Base-by-base conservation (phyloP, 2,329 filamentous ascomycete genomes). In the Claviceps sorghi region DNA sequence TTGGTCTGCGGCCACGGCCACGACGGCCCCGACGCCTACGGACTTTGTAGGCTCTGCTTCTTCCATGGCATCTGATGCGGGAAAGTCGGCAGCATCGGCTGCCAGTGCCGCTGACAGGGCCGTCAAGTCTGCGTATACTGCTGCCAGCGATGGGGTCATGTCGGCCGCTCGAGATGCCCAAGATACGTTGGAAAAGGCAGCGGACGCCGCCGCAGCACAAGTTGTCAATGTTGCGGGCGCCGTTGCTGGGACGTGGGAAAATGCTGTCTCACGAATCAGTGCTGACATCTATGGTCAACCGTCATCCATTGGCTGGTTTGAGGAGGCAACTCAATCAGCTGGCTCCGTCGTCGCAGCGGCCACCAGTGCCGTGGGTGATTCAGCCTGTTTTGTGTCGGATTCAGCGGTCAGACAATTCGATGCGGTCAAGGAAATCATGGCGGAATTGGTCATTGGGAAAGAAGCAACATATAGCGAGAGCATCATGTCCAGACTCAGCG, bases 401-500 rank as follows among this genome's bases (percentile, higher is more conserved):
- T 75, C 75, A 42, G 79, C 79, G 0, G 71, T 72, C 6, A 73
- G 77, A 48, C 83, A 88, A 59, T 90, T 87, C 58, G 76, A 78
- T 5, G 80, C 80, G 29, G 76, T 94, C 5, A 81, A 83, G 62
- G 79, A 77, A 13, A 75, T 93, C 2, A 76, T 95, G 15, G 85
- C 84, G 1, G 88, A 94, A 65, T 72, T 94, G 1, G 73, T 95
- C 15, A 69, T 76, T 42, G 88, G 86, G 51, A 88, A 84, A 64
- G 88, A 94, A 63, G 83, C 86, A 0, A 80, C 82, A 15, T 94
- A 88, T 60, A 89, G 84, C 0, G 86, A 94, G 61, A 89, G 85
- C 54, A 84, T 91, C 3, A 80, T 88, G 67, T 80, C 73, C 50
- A 79, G 84, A 50, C 74, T 95, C 13, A 78, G 79, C 52, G 82